Conservation (phyloP, 441 rosid species). For the Omphalea diandra region DNA sequence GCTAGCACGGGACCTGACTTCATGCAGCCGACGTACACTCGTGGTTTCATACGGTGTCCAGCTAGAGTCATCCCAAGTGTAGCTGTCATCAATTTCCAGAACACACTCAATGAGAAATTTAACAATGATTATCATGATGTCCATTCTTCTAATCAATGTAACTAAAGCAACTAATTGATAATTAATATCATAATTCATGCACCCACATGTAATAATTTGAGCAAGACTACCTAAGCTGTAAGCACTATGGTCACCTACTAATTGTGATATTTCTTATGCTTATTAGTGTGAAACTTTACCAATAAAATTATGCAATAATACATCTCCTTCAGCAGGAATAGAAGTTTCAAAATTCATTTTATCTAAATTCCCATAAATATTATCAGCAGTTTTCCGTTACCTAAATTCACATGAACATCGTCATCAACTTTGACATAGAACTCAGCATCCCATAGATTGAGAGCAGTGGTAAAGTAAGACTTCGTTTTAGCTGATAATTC, state of each 20-base stretch:
- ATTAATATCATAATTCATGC: background rate
- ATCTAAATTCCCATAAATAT: slow-evolving; percentile 78
- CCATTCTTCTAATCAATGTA: background rate
- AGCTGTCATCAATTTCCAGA: slow-evolving; percentile 35
- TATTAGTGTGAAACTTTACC: no score
- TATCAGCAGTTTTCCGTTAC: slow-evolving; percentile 70
- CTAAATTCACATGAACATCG: slow-evolving; percentile 89
- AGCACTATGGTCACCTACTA: background rate
- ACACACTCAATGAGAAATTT: slow-evolving; percentile 12
- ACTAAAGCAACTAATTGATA: background rate
- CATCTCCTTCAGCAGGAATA: background rate
- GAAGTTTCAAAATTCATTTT: slow-evolving; percentile 11
- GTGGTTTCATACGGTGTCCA: slow-evolving; percentile 46
- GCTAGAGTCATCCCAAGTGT: slow-evolving; percentile 51
- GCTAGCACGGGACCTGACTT: slow-evolving; percentile 89
- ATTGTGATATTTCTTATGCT: background rate
- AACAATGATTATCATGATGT: no score
- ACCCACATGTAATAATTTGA: background rate
- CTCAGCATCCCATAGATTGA: slow-evolving; percentile 83
- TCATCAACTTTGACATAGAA: slow-evolving; percentile 94
- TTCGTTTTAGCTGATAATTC: slow-evolving; percentile 87
- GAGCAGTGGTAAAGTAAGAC: slow-evolving; percentile 65
- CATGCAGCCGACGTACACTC: slow-evolving; percentile 81
- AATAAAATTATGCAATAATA: background rate
- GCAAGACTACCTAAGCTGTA: background rate